Conservation (phyloP, 352 stramenopile species). For the Phytopythium oedochilum region DNA sequence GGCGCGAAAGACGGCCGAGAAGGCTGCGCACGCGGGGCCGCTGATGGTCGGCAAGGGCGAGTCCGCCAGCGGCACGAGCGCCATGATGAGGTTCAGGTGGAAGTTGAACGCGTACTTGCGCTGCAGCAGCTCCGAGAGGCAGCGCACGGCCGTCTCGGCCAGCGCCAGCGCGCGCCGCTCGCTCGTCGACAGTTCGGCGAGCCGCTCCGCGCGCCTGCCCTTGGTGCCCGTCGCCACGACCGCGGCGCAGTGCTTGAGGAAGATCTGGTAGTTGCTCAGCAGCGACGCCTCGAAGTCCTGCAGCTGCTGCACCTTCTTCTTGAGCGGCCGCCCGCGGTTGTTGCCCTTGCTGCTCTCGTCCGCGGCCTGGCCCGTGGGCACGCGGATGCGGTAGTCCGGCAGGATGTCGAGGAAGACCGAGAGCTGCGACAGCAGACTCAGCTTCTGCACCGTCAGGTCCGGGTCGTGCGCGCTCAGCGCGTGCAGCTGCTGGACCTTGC, state of each 20-base stretch:
- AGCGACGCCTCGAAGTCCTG: constrained; percentile 75
- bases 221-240: constrained; percentile 57
- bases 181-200: constrained; percentile 22
- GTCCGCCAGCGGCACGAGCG: constrained; percentile 77
- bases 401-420: constrained; percentile 96
- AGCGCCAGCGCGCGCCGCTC: constrained; percentile 47
- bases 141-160: constrained; percentile 66
- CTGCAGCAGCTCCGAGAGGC: constrained; percentile 73
- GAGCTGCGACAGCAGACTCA: constrained; percentile 91
- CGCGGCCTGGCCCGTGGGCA: constrained; percentile 65
- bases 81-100: constrained; percentile 79
- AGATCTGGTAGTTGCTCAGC: constrained; percentile 82
- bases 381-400: constrained; percentile 93
- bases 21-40: constrained; percentile 51
- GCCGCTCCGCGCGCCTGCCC: constrained; percentile 41
- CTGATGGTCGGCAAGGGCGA: constrained; percentile 50
- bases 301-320: constrained; percentile 87
- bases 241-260: constrained; percentile 70
- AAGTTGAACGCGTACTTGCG: constrained; percentile 88
- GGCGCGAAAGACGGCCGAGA: constrained; percentile 64
- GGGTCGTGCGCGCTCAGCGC: constrained; percentile 51
- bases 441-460: constrained; percentile 71
- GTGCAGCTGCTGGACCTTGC: constrained; percentile 80
- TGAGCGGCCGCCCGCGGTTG: constrained; percentile 70
- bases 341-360: constrained; percentile 83